Base-by-base conservation (phyloP, 2,329 filamentous ascomycete species). In the Aspergillus pseudonomiae region DNA sequence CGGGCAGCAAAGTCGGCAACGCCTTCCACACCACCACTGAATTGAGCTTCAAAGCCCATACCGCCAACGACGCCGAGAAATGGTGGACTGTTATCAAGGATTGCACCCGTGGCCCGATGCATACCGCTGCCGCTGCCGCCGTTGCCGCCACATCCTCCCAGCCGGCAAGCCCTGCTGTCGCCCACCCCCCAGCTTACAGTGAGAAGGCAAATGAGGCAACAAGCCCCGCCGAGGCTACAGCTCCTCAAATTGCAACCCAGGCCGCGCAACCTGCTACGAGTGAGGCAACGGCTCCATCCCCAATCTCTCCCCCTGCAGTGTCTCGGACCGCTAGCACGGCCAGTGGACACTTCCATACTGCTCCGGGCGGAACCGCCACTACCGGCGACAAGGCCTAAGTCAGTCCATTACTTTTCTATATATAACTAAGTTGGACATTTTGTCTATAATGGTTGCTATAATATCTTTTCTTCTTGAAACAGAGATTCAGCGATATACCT, bases 11-110 rank as follows among this genome's bases (percentile, higher is more conserved):
- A 67, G 81, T 97, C 67, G 89, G 90, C 73, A 91, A 89, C 81
- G 94, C 93, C 75, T 86, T 97, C 68, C 87, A 90, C 55, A 92
- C 94, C 68, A 87, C 81, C 30, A 89, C 92, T 46, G 94, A 98
- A 79, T 84, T 96, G 43, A 82, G 85, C 34, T 97, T 97, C 87
- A 96, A 96, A 81, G 93, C 94, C 0, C 90, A 93, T 78, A 93
- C 91, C 1, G 78, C 92, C 2, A 83, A 86, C 32, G 93, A 96
- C 67, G 93, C 94, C 0, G 83, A 90, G 78, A 91, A 92, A 77
- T 98, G 94, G 94, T 93, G 89, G 79, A 86, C 90, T 39, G 82
- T 92, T 67, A 90, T 97, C 72, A 78, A 75, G 68, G 74, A 77
- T 5, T 69, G 70, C 30, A 71, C 70, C 43, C 69, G 70, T 16